Evolutionary conservation across 306 rosid genomes (phyloP).

Genomic region (Arachis hypogaea): DNA sequence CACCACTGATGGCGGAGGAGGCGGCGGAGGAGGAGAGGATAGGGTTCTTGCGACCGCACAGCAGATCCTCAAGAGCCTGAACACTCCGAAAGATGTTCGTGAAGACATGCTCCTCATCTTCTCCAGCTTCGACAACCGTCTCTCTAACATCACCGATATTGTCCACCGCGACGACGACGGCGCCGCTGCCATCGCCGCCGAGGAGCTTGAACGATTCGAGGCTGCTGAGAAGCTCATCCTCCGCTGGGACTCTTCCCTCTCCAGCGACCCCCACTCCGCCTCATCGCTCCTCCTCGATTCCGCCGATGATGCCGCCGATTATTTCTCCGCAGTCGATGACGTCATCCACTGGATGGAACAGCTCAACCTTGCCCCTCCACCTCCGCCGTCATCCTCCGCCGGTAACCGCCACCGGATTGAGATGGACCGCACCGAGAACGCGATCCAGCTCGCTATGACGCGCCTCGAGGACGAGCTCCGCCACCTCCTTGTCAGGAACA

Average conservation of each 20-base stretch:
- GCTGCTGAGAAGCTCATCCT: conserved; percentile 86
- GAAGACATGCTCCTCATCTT: conserved; percentile 93
- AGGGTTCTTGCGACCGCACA: conserved; percentile 92
- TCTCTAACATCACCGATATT: conserved; percentile 69
- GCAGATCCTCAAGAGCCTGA: conserved; percentile 86
- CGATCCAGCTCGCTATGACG: conserved; percentile 89
- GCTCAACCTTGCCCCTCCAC: conserved; percentile 45
- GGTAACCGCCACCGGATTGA: background rate
- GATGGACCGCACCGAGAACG: conserved; percentile 81
- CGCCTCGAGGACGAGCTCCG: conserved; percentile 92
- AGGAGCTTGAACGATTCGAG: conserved; percentile 56
- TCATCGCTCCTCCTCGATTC: conserved; percentile 51
- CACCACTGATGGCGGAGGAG: background rate
- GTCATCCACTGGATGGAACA: conserved; percentile 54
- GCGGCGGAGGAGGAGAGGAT: conserved; percentile 53
- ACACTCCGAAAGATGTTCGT: conserved; percentile 82
- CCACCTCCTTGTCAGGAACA: conserved; percentile 69
- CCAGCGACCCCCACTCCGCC: conserved; percentile 39
- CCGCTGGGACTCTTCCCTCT: conserved; percentile 55
- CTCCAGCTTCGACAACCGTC: conserved; percentile 86
- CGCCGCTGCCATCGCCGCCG: conserved; percentile 16
- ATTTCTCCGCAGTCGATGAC: conserved; percentile 80
- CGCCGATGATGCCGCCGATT: conserved; percentile 58
- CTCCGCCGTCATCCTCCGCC: conserved; percentile 29
- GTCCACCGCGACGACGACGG: conserved; percentile 48